Percentiles rank a stretch among this genome's conserved stretches.
phyloP scores from a whole-genome alignment of 2,329 filamentous ascomycete genomes.

The Diplodia intermedia region DNA sequence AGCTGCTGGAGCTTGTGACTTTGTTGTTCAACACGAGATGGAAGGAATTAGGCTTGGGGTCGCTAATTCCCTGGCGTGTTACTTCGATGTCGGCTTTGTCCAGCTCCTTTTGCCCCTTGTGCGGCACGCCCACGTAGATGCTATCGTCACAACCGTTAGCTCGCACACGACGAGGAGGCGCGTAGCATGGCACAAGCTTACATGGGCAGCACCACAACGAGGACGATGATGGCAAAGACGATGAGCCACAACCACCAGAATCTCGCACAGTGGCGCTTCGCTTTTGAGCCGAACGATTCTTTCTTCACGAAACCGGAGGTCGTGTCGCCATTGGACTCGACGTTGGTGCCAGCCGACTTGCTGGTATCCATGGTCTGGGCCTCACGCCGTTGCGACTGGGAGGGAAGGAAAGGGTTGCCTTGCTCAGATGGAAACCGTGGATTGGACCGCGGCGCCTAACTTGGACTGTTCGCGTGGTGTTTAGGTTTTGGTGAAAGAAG shows the following conservation, averaged over 20 bases:
- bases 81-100: constrained; percentile 60
- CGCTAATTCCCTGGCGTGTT: constrained; percentile 57
- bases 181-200: constrained; percentile 53
- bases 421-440: not conserved
- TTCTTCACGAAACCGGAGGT: constrained; percentile 19
- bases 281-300: constrained; percentile 33
- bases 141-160: constrained; percentile 42
- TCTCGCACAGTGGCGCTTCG: constrained; percentile 37
- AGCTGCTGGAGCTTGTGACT: constrained; percentile 57
- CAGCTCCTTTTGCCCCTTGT: constrained; percentile 63
- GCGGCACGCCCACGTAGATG: constrained; percentile 65
- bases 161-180: not conserved
- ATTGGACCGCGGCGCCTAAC: constrained; percentile 1
- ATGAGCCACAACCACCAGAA: constrained; percentile 70
- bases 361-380: not conserved
- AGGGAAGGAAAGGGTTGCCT: not conserved
- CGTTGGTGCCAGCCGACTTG: not conserved
- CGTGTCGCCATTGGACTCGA: constrained; percentile 13
- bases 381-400: not conserved
- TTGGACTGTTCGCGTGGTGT: not conserved
- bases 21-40: constrained; percentile 57
- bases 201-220: constrained; percentile 66
- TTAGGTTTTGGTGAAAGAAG: constrained; percentile 6
- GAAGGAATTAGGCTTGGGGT: constrained; percentile 58
- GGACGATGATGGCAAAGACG: constrained; percentile 56